Percentiles rank a stretch among this genome's conserved stretches.
phyloP scores from a whole-genome alignment of 495 filamentous ascomycete species.

The Talaromyces thailandensis region DNA sequence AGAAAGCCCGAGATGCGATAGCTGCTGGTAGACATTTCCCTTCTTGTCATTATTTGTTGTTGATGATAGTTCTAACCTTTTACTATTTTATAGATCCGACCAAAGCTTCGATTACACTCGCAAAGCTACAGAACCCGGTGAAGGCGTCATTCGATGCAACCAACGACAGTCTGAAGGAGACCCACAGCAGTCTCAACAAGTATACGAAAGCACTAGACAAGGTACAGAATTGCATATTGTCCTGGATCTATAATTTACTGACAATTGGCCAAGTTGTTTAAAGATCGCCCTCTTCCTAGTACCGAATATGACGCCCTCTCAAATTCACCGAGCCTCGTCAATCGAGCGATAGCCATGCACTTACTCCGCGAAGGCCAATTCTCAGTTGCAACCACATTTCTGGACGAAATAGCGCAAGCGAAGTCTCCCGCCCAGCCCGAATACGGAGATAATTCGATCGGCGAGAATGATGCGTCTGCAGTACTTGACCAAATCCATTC shows the following conservation, averaged over 20 bases:
- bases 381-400: conserved; percentile 71
- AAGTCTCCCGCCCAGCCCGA: conserved; percentile 14
- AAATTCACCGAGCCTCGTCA: conserved; percentile 65
- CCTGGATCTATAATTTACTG: background rate
- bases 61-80: background rate
- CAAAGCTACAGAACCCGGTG: conserved; percentile 75
- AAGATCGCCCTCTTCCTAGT: conserved; percentile 61
- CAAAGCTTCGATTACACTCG: conserved; percentile 58
- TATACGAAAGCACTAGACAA: conserved; percentile 79
- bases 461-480: conserved; percentile 10
- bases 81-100: conserved; percentile 49
- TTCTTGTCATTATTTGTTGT: background rate
- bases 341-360: conserved; percentile 94
- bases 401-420: conserved; percentile 48
- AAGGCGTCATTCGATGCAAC: conserved; percentile 69
- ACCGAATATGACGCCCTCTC: conserved; percentile 77
- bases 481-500: conserved; percentile 49
- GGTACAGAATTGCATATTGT: conserved; percentile 30
- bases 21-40: conserved; percentile 44
- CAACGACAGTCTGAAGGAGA: conserved; percentile 69
- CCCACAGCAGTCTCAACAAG: conserved; percentile 65
- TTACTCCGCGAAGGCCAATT: conserved; percentile 92
- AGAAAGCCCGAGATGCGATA: conserved; percentile 60
- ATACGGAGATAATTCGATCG: conserved; percentile 7
- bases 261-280: conserved; percentile 51